Percentiles rank a stretch among this genome's conserved stretches.
Evolutionary conservation across 164 flowering plant genomes (phyloP).

Genomic region (Berberis vulgaris): DNA sequence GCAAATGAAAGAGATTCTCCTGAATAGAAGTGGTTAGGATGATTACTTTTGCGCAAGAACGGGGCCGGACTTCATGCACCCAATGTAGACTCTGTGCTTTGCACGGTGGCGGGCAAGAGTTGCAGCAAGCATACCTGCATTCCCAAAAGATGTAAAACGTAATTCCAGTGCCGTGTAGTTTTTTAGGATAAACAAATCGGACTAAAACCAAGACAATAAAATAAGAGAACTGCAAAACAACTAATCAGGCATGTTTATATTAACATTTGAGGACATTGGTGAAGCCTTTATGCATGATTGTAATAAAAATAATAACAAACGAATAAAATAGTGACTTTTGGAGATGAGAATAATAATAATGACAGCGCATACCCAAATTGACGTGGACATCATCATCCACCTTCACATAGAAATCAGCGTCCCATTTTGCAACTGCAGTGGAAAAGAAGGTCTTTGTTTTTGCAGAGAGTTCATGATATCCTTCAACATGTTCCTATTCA

Average conservation of each 20-base stretch:
- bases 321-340: too few relatives aligned
- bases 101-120: constrained; percentile 78
- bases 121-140: constrained; percentile 70
- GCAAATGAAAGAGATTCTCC: neutral
- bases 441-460: constrained; percentile 87
- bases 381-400: constrained; percentile 99
- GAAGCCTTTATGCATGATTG: neutral
- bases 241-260: too few relatives aligned
- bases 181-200: neutral
- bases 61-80: constrained; percentile 98
- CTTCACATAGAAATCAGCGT: constrained; percentile 88
- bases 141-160: neutral
- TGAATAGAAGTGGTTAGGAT: constrained; percentile 9
- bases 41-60: constrained; percentile 77
- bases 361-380: constrained; percentile 54
- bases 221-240: neutral
- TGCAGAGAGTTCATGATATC: constrained; percentile 91
- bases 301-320: neutral
- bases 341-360: too few relatives aligned
- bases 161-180: too few relatives aligned
- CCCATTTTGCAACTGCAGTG: constrained; percentile 89
- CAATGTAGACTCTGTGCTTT: constrained; percentile 83
- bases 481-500: constrained; percentile 83
- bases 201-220: neutral
- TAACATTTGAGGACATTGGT: neutral